These are phyloP conservation scores for Beauveria varroae DNA, from an alignment of 2,329 filamentous ascomycete genomes.

Conservation along the genomic window DNA sequence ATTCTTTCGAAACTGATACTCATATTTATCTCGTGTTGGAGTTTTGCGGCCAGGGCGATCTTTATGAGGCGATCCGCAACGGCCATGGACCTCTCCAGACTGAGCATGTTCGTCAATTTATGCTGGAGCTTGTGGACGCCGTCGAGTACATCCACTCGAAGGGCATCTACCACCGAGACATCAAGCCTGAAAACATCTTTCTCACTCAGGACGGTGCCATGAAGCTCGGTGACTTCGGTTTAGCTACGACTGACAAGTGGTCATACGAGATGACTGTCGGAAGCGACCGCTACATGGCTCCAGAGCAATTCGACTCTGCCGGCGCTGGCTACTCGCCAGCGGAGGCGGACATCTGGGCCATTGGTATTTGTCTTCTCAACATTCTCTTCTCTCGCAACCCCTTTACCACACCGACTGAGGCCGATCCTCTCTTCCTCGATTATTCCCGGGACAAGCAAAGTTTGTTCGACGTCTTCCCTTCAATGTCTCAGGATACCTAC, in stretches of 20 bases:
- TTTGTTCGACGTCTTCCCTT: conserved; percentile 95
- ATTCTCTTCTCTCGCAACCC: conserved; percentile 95
- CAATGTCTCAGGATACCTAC: conserved; percentile 97
- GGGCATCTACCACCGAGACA: conserved; percentile 92
- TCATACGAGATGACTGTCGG: conserved; percentile 89
- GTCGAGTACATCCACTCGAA: conserved; percentile 86
- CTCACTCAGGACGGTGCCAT: conserved; percentile 76
- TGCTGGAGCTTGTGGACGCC: conserved; percentile 86
- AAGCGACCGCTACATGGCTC: conserved; percentile 98
- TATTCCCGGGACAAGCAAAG: conserved; percentile 91
- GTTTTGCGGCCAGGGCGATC: conserved; percentile 88
- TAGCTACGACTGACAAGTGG: conserved; percentile 85
- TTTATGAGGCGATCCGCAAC: conserved; percentile 93
- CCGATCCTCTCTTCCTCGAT: conserved; percentile 89
- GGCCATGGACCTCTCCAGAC: conserved; percentile 86
- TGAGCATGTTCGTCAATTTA: conserved; percentile 93
- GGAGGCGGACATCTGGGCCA: conserved; percentile 92
- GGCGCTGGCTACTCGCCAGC: conserved; percentile 85
- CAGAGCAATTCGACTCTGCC: conserved; percentile 90
- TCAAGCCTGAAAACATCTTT: conserved; percentile 99
- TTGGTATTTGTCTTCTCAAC: conserved; percentile 94
- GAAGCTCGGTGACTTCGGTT: conserved; percentile 95
- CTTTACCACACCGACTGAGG: conserved; percentile 81
- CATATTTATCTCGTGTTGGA: conserved; percentile 92
- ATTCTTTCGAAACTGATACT: conserved; percentile 85